These are phyloP conservation scores for Corchorus capsularis DNA, from an alignment of 345 rosid genomes.

Conservation along the genomic window DNA sequence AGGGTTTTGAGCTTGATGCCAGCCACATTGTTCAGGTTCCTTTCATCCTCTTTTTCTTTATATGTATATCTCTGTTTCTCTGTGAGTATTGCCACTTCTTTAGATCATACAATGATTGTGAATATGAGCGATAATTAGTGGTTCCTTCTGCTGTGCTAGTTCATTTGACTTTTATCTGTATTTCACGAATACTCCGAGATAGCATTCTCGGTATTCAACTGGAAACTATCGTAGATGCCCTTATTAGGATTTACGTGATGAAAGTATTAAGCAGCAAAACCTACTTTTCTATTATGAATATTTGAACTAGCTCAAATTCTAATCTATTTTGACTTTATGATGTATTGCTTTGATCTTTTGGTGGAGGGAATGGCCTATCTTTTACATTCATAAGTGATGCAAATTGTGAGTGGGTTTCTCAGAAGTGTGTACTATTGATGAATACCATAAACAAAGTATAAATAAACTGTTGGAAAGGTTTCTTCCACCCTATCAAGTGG, in stretches of 20 bases:
- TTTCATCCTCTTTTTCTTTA: not conserved
- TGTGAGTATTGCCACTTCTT: not conserved
- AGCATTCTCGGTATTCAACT: not conserved
- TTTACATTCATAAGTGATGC: not conserved
- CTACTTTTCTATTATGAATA: not conserved
- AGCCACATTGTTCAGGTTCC: conserved; percentile 84
- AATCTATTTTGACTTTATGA: not conserved
- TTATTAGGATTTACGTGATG: not conserved
- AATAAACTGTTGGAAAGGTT: not conserved
- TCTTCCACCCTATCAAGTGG: not conserved
- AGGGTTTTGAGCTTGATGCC: conserved; percentile 89
- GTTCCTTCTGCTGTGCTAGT: not conserved
- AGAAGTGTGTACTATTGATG: not conserved
- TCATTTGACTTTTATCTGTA: not conserved
- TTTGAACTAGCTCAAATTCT: not conserved
- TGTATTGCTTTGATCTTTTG: not conserved
- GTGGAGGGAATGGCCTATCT: not conserved
- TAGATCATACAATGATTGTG: not conserved
- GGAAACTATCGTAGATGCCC: not conserved
- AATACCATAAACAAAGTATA: not conserved
- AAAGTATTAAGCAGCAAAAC: not conserved
- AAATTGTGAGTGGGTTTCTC: not conserved
- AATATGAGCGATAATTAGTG: not conserved
- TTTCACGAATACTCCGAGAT: not conserved
- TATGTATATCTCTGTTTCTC: not conserved